Conservation (phyloP, 768 basidiomycete genomes). For the Leucogyrophana mollusca region DNA sequence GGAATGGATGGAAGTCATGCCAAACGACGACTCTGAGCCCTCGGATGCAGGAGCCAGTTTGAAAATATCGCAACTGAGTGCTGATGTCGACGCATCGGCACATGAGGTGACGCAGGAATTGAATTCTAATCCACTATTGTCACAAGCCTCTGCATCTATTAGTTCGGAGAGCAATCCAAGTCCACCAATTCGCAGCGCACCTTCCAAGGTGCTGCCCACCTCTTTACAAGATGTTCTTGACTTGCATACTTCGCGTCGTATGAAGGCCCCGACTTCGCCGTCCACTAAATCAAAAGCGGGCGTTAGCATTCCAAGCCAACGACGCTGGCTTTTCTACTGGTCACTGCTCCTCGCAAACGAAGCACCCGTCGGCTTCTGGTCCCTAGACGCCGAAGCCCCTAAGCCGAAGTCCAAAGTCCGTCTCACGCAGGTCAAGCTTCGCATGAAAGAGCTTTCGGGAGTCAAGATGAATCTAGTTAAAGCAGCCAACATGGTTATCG, state of each 20-base stretch:
- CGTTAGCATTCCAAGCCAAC: slow-evolving; percentile 80
- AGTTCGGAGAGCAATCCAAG: too few relatives aligned
- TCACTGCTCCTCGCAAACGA: slow-evolving; percentile 57
- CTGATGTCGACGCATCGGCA: too few relatives aligned
- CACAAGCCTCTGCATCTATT: not conserved
- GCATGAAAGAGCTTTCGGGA: slow-evolving; percentile 56
- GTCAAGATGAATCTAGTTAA: slow-evolving; percentile 52
- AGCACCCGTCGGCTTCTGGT: slow-evolving; percentile 52
- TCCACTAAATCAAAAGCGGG: slow-evolving; percentile 46
- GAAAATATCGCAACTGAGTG: too few relatives aligned
- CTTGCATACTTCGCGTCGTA: slow-evolving; percentile 68
- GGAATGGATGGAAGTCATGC: slow-evolving; percentile 47
- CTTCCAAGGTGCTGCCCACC: slow-evolving; percentile 38
- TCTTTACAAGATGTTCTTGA: slow-evolving; percentile 56
- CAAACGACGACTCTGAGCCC: slow-evolving; percentile 30
- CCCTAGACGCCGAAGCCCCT: slow-evolving; percentile 14
- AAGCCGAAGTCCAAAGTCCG: slow-evolving; percentile 44
- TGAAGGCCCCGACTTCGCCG: slow-evolving; percentile 41
- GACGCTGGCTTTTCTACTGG: slow-evolving; percentile 81
- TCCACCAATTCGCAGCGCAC: slow-evolving; percentile 20
- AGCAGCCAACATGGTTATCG: slow-evolving; percentile 55
- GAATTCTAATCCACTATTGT: not conserved
- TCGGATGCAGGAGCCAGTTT: too few relatives aligned
- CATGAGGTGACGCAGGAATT: too few relatives aligned
- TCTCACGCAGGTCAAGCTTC: slow-evolving; percentile 54